A percentile compares a stretch with the other conserved stretches of the same genome.
These are phyloP conservation scores for Termitomyces sp. DNA, from an alignment of 768 basidiomycete species.

Conservation along the genomic window DNA sequence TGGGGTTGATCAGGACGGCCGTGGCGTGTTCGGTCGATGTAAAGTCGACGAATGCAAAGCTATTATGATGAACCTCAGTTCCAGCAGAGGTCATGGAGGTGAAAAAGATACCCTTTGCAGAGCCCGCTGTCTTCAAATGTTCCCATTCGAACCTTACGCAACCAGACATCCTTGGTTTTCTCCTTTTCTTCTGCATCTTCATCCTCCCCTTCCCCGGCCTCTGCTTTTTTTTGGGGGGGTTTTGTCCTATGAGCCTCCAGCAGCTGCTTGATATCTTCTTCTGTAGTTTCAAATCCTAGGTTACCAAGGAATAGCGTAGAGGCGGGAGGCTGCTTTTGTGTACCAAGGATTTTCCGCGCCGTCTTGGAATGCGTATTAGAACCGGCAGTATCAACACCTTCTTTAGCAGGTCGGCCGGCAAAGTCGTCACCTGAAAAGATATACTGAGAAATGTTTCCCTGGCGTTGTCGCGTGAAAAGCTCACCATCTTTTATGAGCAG, in stretches of 20 bases:
- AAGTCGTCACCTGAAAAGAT: constrained; percentile 63
- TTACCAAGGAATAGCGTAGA: constrained; percentile 93
- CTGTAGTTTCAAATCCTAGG: constrained; percentile 86
- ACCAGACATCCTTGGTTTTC: constrained; percentile 41
- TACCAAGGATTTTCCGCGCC: constrained; percentile 69
- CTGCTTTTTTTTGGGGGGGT: constrained; percentile 22
- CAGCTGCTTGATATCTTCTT: constrained; percentile 64
- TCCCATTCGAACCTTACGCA: constrained; percentile 85
- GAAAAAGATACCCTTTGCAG: constrained; percentile 78
- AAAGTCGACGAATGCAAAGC: constrained; percentile 96
- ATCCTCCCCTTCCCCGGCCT: constrained; percentile 21
- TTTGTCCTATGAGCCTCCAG: constrained; percentile 62
- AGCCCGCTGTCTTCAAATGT: constrained; percentile 94
- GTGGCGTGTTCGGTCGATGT: constrained; percentile 74
- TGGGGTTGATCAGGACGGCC: constrained; percentile 70
- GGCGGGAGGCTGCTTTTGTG: constrained; percentile 79
- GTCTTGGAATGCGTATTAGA: constrained; percentile 50
- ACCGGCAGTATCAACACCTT: constrained; percentile 28
- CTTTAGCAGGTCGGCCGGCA: constrained; percentile 54
- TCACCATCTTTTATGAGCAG: constrained; percentile 91
- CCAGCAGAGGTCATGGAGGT: neutral
- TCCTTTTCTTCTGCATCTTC: constrained; percentile 23
- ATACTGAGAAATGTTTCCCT: neutral
- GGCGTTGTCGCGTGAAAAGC: constrained; percentile 15
- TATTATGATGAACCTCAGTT: constrained; percentile 23